phyloP scores from a whole-genome alignment of 257 asterid species.

The Jasminum sambac region DNA sequence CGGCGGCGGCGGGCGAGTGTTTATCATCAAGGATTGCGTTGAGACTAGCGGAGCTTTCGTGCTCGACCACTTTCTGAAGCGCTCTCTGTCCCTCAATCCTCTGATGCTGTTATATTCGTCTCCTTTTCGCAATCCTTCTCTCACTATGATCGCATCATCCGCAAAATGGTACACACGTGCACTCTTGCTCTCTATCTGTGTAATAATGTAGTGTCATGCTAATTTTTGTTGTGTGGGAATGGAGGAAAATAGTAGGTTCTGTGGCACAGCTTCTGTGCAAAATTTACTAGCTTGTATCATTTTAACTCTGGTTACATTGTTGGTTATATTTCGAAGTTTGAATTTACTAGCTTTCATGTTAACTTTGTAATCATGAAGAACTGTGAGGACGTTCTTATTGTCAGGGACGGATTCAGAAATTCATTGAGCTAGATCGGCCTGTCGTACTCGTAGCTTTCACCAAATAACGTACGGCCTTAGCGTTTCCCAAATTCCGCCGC shows the following conservation, averaged over 20 bases:
- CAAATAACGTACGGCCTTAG: too few relatives aligned
- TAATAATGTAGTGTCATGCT: too few relatives aligned
- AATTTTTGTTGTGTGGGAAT: background rate
- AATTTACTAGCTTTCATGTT: background rate
- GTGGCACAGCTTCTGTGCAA: background rate
- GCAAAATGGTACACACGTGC: slow-evolving; percentile 66
- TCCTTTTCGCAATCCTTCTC: slow-evolving; percentile 81
- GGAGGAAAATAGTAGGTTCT: background rate
- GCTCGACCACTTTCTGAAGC: slow-evolving; percentile 80
- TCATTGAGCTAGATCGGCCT: too few relatives aligned
- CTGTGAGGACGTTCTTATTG: too few relatives aligned
- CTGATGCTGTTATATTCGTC: slow-evolving; percentile 65
- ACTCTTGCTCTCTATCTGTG: background rate
- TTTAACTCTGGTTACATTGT: background rate
- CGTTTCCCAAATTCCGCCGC: too few relatives aligned
- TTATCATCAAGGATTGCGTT: slow-evolving; percentile 81
- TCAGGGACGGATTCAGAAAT: too few relatives aligned
- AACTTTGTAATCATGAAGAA: too few relatives aligned
- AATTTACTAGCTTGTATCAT: background rate
- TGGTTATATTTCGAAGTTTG: background rate
- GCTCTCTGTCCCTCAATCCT: slow-evolving; percentile 56
- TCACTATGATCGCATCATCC: slow-evolving; percentile 93
- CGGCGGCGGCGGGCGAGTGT: slow-evolving; percentile 42
- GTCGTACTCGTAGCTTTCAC: too few relatives aligned
- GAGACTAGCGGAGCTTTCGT: slow-evolving; percentile 80